Base-by-base conservation (phyloP, 345 rosid genomes). In the Salix arbutifolia region DNA sequence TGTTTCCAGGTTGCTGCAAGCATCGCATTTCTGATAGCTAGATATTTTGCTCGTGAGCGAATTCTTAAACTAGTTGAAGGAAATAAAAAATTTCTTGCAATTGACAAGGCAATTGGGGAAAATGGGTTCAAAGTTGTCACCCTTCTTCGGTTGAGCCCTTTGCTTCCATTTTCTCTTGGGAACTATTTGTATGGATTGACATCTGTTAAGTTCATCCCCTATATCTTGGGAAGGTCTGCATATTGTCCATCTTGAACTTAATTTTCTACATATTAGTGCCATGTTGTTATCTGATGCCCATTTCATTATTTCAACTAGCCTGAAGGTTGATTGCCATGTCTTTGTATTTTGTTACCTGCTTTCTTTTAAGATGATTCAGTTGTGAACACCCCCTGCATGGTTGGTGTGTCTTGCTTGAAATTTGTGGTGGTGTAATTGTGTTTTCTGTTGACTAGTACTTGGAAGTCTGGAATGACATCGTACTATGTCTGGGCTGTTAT, bases 41-140 rank as follows among this genome's bases (percentile, higher is more conserved):
- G 99, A 89, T 96, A 96, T 87, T 96, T 96, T 84, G 99, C 98
- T 4, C 90, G 99, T 46, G 97, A 96, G 74, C 91, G 94, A 0
- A 91, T 96, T 81, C 98, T 96, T 73, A 96, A 91, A 83, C 83
- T 96, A 76, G 99, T 96, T 25, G 88, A 93, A 87, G 99, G 94
- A 69, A 96, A 96, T 76, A 96, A 96, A 81, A 96, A 91, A 77
- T 96, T 96, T 81, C 94, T 91, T 44, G 99, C 99, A 65, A 93
- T 96, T 72, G 97, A 96, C 87, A 96, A 90, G 86, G 99, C 99
- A 8, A 92, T 96, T 48, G 99, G 99, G 75, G 96, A 93, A 83
- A 91, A 96, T 80, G 97, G 99, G 31, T 96, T 96, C 82, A 86
- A 81, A 85, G 94, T 96, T 64, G 98, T 96, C 37, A 93, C 99